Percentiles rank a stretch among this genome's conserved stretches.
Conservation (phyloP, 306 rosid genomes). For the Hippophae gyantsensis region DNA sequence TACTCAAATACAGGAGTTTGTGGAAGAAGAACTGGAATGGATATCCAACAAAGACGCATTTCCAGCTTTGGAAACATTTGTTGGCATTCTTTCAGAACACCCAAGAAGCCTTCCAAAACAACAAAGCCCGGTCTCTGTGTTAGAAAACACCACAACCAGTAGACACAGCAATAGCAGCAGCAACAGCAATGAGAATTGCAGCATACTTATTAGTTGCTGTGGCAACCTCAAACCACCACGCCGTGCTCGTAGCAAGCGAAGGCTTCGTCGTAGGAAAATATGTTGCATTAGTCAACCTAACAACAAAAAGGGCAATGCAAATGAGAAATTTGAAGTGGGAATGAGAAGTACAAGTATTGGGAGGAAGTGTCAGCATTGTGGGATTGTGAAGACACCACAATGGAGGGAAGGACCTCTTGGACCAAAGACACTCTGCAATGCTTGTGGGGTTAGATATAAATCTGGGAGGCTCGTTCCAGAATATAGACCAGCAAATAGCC, state of each 20-base stretch:
- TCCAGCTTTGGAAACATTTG: slow-evolving; percentile 55
- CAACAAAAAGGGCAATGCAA: slow-evolving; percentile 10
- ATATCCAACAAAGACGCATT: slow-evolving; percentile 72
- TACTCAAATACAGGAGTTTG: slow-evolving; percentile 27
- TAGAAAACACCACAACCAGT: slow-evolving; percentile 42
- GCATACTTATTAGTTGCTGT: slow-evolving; percentile 39
- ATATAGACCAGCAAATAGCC: slow-evolving; percentile 71
- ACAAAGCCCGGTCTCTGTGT: slow-evolving; percentile 31
- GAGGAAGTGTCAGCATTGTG: slow-evolving; percentile 64
- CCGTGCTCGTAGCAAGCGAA: slow-evolving; percentile 50
- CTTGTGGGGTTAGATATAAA: slow-evolving; percentile 66
- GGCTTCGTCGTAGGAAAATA: slow-evolving; percentile 24
- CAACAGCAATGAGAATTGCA: slow-evolving; percentile 18
- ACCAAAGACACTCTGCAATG: too few species aligned
- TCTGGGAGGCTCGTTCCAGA: slow-evolving; percentile 67
- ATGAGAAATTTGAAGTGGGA: slow-evolving; percentile 15
- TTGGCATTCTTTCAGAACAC: slow-evolving; percentile 28
- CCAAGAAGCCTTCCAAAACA: slow-evolving; percentile 25
- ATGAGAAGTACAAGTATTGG: slow-evolving; percentile 16
- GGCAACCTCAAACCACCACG: slow-evolving; percentile 45
- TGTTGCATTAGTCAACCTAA: slow-evolving; percentile 15
- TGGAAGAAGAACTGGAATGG: slow-evolving; percentile 85
- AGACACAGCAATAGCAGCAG: slow-evolving; percentile 29
- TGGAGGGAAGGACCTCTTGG: slow-evolving; percentile 83
- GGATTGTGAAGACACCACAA: slow-evolving; percentile 56